Base-by-base conservation (phyloP, 2,329 filamentous ascomycete genomes). In the Alternaria infectoria region DNA sequence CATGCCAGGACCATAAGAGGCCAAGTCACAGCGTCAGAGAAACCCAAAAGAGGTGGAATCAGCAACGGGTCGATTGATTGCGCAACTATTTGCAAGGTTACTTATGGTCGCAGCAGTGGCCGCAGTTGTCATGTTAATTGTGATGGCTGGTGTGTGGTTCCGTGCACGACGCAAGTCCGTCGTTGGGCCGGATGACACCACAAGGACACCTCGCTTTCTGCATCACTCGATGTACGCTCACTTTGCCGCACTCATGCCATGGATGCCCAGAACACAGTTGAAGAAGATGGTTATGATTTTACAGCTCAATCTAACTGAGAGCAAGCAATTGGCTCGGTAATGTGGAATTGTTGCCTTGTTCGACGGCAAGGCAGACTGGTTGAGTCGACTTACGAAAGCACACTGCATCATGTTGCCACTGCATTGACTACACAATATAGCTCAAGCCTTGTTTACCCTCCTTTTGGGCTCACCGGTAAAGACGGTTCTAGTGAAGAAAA, bases 381-480 rank as follows among this genome's bases (percentile, higher is more conserved):
- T 67, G 65, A 70, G 67, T 66, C 65, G 71, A 69, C 64, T 73
- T 65, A 72, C 68, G 66, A 65, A 67, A 67, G 66, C 65, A 69
- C 68, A 66, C 57, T 73, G 72, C 74, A 77, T 68, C 62, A 69
- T 67, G 57, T 78, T 69, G 77, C 77, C 77, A 79, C 77, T 64
- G 63, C 67, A 73, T 68, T 66, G 69, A 60, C 64, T 69, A 64
- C 69, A 69, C 51, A 59, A 67, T 30, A 57, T 58, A 64, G 62
- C 64, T 59, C 69, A 67, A 65, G 70, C 61, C 58, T 65, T 59
- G 65, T 43, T 72, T 67, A 64, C 66, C 69, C 64, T 72, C 57
- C 63, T 70, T 61, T 70, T 68, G 74, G 74, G 69, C 69, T 75
- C 70, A 78, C 77, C 77, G 77, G 79, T 79, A 66, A 74, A 59